phyloP scores from a whole-genome alignment of 257 asterid species.

The Linaria vulgaris region DNA sequence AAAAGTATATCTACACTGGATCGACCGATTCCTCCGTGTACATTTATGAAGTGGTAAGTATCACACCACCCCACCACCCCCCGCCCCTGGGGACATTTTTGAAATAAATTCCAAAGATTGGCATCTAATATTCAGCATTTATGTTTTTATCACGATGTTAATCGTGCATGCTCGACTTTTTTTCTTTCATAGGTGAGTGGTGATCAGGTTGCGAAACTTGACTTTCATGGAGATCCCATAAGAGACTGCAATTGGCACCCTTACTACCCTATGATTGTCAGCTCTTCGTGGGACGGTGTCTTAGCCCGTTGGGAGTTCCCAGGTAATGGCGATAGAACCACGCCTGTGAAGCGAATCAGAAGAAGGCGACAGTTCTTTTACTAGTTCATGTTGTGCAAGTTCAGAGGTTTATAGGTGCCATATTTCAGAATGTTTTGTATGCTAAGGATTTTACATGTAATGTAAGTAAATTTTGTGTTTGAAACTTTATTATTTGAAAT shows the following conservation, averaged over 20 bases:
- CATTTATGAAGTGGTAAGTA: constrained; percentile 80
- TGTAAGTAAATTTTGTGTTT: constrained; percentile 1
- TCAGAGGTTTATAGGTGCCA: constrained; percentile 9
- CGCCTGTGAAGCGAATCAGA: constrained; percentile 33
- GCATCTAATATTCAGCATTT: no score
- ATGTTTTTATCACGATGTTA: neutral
- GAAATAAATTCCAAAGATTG: no score
- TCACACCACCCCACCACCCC: no score
- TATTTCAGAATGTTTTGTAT: constrained; percentile 10
- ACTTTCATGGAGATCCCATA: constrained; percentile 69
- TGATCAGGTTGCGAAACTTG: constrained; percentile 58
- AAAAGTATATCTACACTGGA: constrained; percentile 88
- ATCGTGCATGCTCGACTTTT: constrained; percentile 9
- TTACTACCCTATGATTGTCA: constrained; percentile 64
- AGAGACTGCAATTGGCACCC: constrained; percentile 99
- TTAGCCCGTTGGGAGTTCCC: constrained; percentile 88
- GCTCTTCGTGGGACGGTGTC: constrained; percentile 88
- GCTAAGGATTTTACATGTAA: neutral
- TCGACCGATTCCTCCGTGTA: constrained; percentile 71
- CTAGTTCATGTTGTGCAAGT: constrained; percentile 11
- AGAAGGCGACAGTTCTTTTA: constrained; percentile 43
- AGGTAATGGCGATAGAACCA: constrained; percentile 33
- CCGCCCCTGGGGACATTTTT: no score
- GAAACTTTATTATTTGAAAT: neutral
- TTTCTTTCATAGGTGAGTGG: constrained; percentile 57